A percentile compares a stretch with the other conserved stretches of the same genome.
These are phyloP conservation scores for Venturia pyrina DNA, from an alignment of 2,329 filamentous ascomycete genomes.

Conservation along the genomic window DNA sequence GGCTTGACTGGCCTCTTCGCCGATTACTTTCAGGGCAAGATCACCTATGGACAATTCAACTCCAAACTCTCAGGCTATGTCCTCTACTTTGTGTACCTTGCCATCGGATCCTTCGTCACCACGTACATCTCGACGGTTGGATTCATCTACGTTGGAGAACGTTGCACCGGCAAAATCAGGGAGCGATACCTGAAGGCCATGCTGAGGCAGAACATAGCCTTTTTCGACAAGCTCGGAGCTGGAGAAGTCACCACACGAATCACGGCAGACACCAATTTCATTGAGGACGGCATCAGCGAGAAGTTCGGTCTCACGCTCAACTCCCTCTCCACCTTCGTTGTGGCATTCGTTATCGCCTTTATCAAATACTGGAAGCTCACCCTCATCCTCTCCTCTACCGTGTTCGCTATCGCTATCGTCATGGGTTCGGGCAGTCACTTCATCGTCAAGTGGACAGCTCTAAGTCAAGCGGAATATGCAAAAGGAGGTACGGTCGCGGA, in stretches of 20 bases:
- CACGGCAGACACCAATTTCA: slow-evolving; percentile 84
- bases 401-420: slow-evolving; percentile 66
- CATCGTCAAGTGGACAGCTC: slow-evolving; percentile 72
- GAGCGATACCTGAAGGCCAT: slow-evolving; percentile 63
- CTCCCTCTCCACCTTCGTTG: slow-evolving; percentile 71
- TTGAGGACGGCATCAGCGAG: slow-evolving; percentile 89
- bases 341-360: slow-evolving; percentile 85
- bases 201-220: slow-evolving; percentile 30
- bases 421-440: slow-evolving; percentile 67
- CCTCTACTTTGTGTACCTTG: slow-evolving; percentile 30
- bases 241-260: slow-evolving; percentile 93
- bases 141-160: slow-evolving; percentile 60
- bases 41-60: slow-evolving; percentile 20
- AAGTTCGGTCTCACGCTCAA: slow-evolving; percentile 72
- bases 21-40: slow-evolving; percentile 23
- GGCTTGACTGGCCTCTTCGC: slow-evolving; percentile 29
- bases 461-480: slow-evolving; percentile 69
- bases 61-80: slow-evolving; percentile 19
- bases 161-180: slow-evolving; percentile 43
- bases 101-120: slow-evolving; percentile 16
- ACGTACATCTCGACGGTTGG: slow-evolving; percentile 60
- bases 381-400: slow-evolving; percentile 71
- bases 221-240: slow-evolving; percentile 71
- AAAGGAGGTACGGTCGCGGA: slow-evolving; percentile 81
- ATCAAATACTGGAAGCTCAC: slow-evolving; percentile 89